phyloP scores from a whole-genome alignment of 176 grass and related monocot species.

The Oryza glumipatula region DNA sequence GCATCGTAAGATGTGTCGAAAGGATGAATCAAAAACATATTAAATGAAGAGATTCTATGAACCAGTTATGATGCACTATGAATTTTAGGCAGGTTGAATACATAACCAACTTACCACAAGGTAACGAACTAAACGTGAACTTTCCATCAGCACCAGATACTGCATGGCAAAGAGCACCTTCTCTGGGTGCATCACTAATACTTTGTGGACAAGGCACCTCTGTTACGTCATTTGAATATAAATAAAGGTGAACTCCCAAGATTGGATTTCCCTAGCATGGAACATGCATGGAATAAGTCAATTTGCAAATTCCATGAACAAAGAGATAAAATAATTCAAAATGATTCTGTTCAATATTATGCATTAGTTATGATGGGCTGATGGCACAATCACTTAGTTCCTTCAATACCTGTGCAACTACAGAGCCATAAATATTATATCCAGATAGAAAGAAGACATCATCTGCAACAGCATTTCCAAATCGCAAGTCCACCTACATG shows the following conservation, averaged over 20 bases:
- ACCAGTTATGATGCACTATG: constrained; percentile 10
- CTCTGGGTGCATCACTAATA: constrained; percentile 60
- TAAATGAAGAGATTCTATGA: constrained; percentile 19
- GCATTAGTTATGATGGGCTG: constrained; percentile 7
- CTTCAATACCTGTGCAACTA: constrained; percentile 84
- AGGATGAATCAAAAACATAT: not conserved
- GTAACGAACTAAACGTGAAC: constrained; percentile 82
- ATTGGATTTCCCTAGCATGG: constrained; percentile 87
- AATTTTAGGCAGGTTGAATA: constrained; percentile 19
- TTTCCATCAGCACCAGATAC: constrained; percentile 85
- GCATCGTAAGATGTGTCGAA: constrained; percentile 23
- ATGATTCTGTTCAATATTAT: not conserved
- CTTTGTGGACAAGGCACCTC: constrained; percentile 71
- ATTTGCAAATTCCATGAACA: constrained; percentile 25
- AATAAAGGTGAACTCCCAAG: constrained; percentile 82
- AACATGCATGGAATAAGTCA: constrained; percentile 19
- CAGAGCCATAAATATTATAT: constrained; percentile 83
- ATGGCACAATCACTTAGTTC: not conserved
- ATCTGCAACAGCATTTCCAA: constrained; percentile 80
- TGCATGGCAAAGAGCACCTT: constrained; percentile 88
- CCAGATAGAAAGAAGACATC: constrained; percentile 90
- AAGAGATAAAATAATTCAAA: constrained; percentile 24
- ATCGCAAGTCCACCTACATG: constrained; percentile 79
- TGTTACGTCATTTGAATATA: constrained; percentile 85
- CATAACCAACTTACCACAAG: constrained; percentile 85